Conservation (phyloP, 2,329 filamentous ascomycete genomes). For the Erysiphe pulchra region DNA sequence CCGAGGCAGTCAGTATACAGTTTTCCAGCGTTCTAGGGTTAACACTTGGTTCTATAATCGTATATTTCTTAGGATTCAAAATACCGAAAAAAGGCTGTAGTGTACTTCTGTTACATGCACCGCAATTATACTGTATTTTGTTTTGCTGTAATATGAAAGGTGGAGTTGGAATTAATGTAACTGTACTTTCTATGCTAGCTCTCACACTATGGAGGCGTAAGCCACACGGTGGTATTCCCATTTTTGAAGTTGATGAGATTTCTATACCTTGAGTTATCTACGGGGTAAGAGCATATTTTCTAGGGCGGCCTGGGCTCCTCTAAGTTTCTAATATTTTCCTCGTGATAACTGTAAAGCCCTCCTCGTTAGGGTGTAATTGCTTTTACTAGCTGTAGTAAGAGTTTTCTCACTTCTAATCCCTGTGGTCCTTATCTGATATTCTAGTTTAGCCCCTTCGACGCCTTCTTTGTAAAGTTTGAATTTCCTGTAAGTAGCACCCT, state of each 20-base stretch:
- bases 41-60: neutral
- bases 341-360: neutral
- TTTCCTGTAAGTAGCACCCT: neutral
- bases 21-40: neutral
- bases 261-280: neutral
- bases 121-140: neutral
- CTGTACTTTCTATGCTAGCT: neutral
- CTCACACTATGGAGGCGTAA: neutral
- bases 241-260: neutral
- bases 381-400: neutral
- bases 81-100: neutral
- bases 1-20: neutral
- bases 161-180: neutral
- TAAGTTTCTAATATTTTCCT: neutral
- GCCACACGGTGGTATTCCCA: neutral
- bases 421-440: neutral
- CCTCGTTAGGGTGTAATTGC: neutral
- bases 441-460: neutral
- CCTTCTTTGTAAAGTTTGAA: neutral
- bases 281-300: neutral
- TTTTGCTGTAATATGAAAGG: neutral
- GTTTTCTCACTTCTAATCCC: neutral
- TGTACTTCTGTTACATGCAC: neutral
- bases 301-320: neutral
- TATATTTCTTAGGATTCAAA: neutral